Evolutionary conservation across 495 filamentous ascomycete genomes (phyloP).

Genomic region (Elasticomyces elasticus): DNA sequence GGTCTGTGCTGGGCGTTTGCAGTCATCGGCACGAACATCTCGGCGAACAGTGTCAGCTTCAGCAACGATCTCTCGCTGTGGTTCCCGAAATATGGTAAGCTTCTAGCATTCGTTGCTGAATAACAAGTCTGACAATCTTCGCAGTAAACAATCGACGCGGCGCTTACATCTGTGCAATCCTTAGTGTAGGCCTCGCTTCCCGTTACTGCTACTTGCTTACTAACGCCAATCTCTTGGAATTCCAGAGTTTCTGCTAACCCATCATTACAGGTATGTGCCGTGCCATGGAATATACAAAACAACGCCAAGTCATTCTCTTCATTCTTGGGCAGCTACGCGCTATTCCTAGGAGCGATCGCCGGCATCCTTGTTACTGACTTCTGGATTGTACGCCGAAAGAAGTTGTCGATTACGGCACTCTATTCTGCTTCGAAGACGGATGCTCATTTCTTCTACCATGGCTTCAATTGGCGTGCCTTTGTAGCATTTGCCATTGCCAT

Average conservation of each 20-base stretch:
- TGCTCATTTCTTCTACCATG: conserved; percentile 44
- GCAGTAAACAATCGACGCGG: conserved; percentile 55
- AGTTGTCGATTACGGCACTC: conserved; percentile 48
- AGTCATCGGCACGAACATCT: conserved; percentile 52
- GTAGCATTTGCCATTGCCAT: conserved; percentile 54
- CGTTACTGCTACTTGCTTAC: no score
- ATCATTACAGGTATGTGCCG: no score
- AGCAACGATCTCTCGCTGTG: conserved; percentile 55
- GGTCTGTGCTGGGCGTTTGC: conserved; percentile 36
- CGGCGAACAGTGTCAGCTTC: conserved; percentile 37
- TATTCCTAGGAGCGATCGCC: conserved; percentile 61
- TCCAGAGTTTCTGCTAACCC: no score
- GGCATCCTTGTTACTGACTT: conserved; percentile 58
- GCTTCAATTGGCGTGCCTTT: conserved; percentile 57
- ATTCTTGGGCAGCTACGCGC: conserved; percentile 46
- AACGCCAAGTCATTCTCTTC: conserved; percentile 48
- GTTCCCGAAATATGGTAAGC: conserved; percentile 45
- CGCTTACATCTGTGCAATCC: conserved; percentile 47
- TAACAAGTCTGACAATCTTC: no score
- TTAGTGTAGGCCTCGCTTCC: conserved; percentile 47
- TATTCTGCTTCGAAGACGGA: conserved; percentile 40
- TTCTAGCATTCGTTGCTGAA: no score
- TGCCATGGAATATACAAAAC: conserved; percentile 54
- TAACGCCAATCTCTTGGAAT: no score
- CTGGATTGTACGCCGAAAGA: conserved; percentile 48